phyloP scores from a whole-genome alignment of 805 yeast genomes.

The Isabelozyma gotoi region DNA sequence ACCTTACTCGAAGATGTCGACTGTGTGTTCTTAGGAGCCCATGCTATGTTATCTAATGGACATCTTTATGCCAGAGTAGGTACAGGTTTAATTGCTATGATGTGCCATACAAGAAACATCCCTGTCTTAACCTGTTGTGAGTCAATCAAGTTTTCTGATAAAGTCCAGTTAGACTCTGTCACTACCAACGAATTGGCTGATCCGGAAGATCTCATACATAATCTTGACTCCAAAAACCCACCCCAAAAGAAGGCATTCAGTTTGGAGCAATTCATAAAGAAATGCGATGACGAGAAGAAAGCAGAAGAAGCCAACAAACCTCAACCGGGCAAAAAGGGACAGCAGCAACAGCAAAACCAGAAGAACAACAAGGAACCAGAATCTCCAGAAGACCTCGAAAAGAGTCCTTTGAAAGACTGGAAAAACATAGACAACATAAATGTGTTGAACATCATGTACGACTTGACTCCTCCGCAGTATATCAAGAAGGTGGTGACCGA shows the following conservation, averaged over 20 bases:
- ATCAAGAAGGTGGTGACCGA: slow-evolving; percentile 95
- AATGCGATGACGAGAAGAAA: slow-evolving; percentile 32
- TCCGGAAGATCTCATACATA: slow-evolving; percentile 62
- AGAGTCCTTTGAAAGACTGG: slow-evolving; percentile 60
- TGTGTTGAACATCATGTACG: slow-evolving; percentile 84
- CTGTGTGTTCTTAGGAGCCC: slow-evolving; percentile 92
- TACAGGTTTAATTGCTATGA: slow-evolving; percentile 89
- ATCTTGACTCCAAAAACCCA: slow-evolving; percentile 49
- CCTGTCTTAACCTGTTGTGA: slow-evolving; percentile 97
- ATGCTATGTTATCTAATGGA: slow-evolving; percentile 95
- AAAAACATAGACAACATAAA: slow-evolving; percentile 60
- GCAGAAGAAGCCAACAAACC: slow-evolving; percentile 21
- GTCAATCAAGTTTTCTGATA: slow-evolving; percentile 88
- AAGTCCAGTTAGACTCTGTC: slow-evolving; percentile 95
- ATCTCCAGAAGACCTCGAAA: slow-evolving; percentile 20
- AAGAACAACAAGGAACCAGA: slow-evolving; percentile 2
- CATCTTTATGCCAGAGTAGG: slow-evolving; percentile 92
- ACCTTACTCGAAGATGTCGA: slow-evolving; percentile 85
- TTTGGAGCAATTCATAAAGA: slow-evolving; percentile 58
- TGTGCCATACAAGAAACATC: slow-evolving; percentile 81
- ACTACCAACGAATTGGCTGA: slow-evolving; percentile 90
- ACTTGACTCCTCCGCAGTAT: slow-evolving; percentile 89
- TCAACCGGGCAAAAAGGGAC: slow-evolving; percentile 15
- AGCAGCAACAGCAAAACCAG: slow-evolving; percentile 6
- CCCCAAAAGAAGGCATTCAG: slow-evolving; percentile 61